Evolutionary conservation across 495 filamentous ascomycete genomes (phyloP).

Genomic region (Trichocladium antarcticum): DNA sequence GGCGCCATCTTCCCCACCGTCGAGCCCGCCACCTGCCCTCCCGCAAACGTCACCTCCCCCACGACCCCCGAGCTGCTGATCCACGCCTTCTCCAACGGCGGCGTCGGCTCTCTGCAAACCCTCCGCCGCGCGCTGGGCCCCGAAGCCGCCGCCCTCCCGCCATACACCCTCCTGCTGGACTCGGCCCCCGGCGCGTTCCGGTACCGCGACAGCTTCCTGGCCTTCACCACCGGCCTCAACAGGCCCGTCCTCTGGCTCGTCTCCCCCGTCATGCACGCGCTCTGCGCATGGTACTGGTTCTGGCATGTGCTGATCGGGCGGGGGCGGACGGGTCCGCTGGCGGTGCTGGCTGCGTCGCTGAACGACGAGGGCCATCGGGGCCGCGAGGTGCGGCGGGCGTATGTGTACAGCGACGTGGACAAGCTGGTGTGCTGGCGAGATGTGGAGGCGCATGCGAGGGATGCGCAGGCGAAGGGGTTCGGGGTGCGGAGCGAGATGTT

Average conservation of each 20-base stretch:
- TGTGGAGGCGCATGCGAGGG: slow-evolving; percentile 31
- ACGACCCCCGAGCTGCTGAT: slow-evolving; percentile 24
- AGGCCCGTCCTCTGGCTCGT: slow-evolving; percentile 9
- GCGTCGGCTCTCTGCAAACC: slow-evolving; percentile 19
- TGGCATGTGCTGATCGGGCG: slow-evolving; percentile 15
- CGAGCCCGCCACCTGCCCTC: background rate
- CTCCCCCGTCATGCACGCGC: slow-evolving; percentile 22
- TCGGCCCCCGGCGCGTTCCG: slow-evolving; percentile 30
- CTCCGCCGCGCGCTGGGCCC: slow-evolving; percentile 21
- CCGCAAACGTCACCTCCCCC: background rate
- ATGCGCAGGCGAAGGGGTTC: slow-evolving; percentile 25
- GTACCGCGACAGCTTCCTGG: slow-evolving; percentile 19
- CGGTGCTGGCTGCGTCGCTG: slow-evolving; percentile 16
- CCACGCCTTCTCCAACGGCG: slow-evolving; percentile 40
- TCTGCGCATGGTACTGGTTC: slow-evolving; percentile 24
- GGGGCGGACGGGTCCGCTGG: slow-evolving; percentile 20
- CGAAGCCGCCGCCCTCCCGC: slow-evolving; percentile 20
- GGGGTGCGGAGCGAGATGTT: slow-evolving; percentile 29
- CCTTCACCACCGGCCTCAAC: slow-evolving; percentile 21
- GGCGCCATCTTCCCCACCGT: slow-evolving; percentile 8
- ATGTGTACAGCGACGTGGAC: slow-evolving; percentile 34
- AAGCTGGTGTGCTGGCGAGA: slow-evolving; percentile 30
- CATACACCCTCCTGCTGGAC: slow-evolving; percentile 30
- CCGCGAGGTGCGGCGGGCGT: slow-evolving; percentile 30
- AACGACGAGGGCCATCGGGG: slow-evolving; percentile 21